Conservation (phyloP, 306 rosid genomes). For the Cucurbita ficifolia region DNA sequence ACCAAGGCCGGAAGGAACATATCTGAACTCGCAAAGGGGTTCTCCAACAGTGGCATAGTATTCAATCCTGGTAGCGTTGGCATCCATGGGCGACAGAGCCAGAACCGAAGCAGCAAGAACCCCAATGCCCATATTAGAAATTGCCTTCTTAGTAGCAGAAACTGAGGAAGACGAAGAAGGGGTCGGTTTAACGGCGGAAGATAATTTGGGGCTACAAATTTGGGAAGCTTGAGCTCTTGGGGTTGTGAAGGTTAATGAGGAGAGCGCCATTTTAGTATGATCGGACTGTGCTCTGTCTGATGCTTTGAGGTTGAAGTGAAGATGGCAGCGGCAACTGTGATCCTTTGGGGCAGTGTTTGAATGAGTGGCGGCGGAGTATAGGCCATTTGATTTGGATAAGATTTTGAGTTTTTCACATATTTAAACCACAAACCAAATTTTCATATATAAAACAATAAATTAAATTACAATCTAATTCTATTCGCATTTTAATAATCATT, state of each 20-base stretch:
- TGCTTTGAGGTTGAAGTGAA: background rate
- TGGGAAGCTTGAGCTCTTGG: slow-evolving; percentile 10
- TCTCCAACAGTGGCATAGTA: slow-evolving; percentile 86
- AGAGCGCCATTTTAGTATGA: slow-evolving; percentile 38
- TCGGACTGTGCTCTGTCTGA: background rate
- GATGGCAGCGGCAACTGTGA: background rate
- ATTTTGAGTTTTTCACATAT: background rate
- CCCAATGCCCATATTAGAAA: slow-evolving; percentile 44
- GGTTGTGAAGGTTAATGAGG: slow-evolving; percentile 22
- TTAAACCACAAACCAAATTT: background rate
- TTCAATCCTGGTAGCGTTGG: slow-evolving; percentile 74
- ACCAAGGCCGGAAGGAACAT: slow-evolving; percentile 5
- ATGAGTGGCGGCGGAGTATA: background rate
- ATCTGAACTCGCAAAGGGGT: slow-evolving; percentile 58
- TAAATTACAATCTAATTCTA: background rate
- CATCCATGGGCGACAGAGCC: slow-evolving; percentile 10
- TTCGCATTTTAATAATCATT: background rate
- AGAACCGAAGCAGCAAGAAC: slow-evolving; percentile 44
- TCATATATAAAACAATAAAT: too few relatives aligned
- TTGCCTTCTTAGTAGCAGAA: slow-evolving; percentile 13
- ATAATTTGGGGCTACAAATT: slow-evolving; percentile 1
- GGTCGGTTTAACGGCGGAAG: slow-evolving; percentile 5
- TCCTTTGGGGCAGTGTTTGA: background rate
- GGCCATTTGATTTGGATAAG: slow-evolving; percentile 1
- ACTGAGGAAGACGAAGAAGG: slow-evolving; percentile 17